Base-by-base conservation (phyloP, 331 rosid species). In the Rhamnella rubrinervis region DNA sequence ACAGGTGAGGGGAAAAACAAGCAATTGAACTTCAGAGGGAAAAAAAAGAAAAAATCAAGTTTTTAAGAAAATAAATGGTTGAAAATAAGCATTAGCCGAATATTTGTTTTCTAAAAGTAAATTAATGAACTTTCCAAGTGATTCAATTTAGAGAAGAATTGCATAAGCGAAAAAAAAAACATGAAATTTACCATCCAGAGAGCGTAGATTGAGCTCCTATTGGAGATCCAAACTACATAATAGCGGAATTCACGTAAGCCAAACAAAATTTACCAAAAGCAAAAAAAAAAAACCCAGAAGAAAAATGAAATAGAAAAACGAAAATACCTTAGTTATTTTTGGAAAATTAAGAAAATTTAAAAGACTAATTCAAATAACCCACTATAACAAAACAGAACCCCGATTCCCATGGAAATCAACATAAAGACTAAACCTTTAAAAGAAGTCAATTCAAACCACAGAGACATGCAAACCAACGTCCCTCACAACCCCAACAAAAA, bases 221-320 rank as follows among this genome's bases (percentile, higher is more conserved):
- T 72, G 78, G 74, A 85, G 89, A 87, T 81, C 80, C 53, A 67
- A 53, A 67, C 23, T 69, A 63, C 20, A 65, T 41, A 62, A 44
- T 51, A 12, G 8, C n/a, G 35, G 56, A 76, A 59, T 66, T n/a
- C 60, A 67, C 53, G 37, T 14, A 26, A 16, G 50, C 49, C 23
- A 23, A 51, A 65, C 56, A 39, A 18, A 38, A 25, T 44, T 13
- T 18, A 2, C 70, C 37, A 28, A 8, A 63, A 65, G 20, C 23
- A 16, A 26, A 23, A 55, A 16, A 26, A 23, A 55, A 19, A 14
- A 59, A 71, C 19, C 37, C 40, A 65, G 7, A 18, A 39, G 3
- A 4, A 35, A 63, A 20, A 17, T n/a, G 11, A 20, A 46, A 19
- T 0, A 50, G 5, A 8, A 15, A 7, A 8, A 38, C 47, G 20